Conservation (phyloP, 2,329 filamentous ascomycete species). For the Camillea tinctor region DNA sequence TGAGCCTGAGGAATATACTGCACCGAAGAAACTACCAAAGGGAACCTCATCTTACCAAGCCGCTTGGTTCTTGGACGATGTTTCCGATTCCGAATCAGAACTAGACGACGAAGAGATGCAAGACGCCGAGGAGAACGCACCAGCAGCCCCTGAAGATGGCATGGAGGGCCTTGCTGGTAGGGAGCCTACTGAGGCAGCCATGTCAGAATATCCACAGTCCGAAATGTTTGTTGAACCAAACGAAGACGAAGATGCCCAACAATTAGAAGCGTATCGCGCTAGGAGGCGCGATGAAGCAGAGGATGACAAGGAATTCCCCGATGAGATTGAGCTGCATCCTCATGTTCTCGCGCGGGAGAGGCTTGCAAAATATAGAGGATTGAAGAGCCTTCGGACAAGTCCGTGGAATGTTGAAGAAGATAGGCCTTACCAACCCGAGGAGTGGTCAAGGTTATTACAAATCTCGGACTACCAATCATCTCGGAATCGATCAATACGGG, state of each 20-base stretch:
- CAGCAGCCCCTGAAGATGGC: constrained; percentile 77
- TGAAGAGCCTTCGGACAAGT: constrained; percentile 88
- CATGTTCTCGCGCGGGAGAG: constrained; percentile 83
- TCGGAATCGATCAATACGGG: constrained; percentile 71
- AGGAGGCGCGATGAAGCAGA: constrained; percentile 77
- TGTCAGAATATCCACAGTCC: constrained; percentile 89
- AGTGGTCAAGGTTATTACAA: constrained; percentile 83
- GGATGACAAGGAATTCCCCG: constrained; percentile 93
- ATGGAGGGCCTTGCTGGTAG: constrained; percentile 66
- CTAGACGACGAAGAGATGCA: constrained; percentile 58
- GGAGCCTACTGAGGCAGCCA: constrained; percentile 72
- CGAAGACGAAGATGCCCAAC: constrained; percentile 74
- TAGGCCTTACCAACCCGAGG: constrained; percentile 79
- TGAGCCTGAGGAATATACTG: constrained; percentile 58
- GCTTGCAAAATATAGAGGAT: constrained; percentile 79
- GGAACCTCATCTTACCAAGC: constrained; percentile 94
- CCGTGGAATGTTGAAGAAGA: constrained; percentile 90
- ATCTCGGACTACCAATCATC: constrained; percentile 88
- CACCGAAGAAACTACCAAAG: constrained; percentile 75
- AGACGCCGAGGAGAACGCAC: constrained; percentile 40
- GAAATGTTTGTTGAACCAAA: constrained; percentile 87
- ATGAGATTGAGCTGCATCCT: constrained; percentile 93
- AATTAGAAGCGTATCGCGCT: constrained; percentile 78
- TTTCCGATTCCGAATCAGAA: constrained; percentile 80
- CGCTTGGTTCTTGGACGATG: constrained; percentile 82